phyloP scores from a whole-genome alignment of 106 monocot species.

The Amphibolis antarctica region DNA sequence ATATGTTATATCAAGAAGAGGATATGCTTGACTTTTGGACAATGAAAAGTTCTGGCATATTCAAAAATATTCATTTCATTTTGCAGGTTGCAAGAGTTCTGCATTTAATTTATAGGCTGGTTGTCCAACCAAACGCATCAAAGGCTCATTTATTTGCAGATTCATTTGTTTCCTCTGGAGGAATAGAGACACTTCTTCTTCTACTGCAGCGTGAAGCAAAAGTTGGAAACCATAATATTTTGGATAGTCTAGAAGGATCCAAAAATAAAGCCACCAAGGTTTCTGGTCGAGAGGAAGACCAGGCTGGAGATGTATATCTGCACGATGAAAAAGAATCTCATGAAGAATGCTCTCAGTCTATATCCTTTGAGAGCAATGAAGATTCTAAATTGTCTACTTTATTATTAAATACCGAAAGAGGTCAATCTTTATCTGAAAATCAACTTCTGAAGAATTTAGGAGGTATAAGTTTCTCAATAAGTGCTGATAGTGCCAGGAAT shows the following conservation, averaged over 20 bases:
- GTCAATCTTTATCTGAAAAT: constrained; percentile 33
- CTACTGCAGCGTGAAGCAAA: constrained; percentile 83
- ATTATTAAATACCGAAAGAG: constrained; percentile 31
- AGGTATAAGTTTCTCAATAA: constrained; percentile 73
- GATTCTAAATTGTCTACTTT: constrained; percentile 6
- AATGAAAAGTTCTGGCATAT: constrained; percentile 1
- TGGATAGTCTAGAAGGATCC: constrained; percentile 14
- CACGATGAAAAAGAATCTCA: constrained; percentile 10
- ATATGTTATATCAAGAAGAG: no score
- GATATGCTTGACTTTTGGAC: not conserved
- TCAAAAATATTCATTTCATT: constrained; percentile 8
- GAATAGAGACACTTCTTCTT: constrained; percentile 80
- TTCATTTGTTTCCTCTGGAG: constrained; percentile 75
- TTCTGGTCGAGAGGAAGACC: constrained; percentile 8
- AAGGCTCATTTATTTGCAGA: constrained; percentile 70
- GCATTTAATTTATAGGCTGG: constrained; percentile 84
- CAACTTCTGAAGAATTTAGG: constrained; percentile 53
- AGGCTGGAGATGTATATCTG: constrained; percentile 5
- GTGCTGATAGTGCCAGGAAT: constrained; percentile 68
- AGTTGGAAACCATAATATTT: constrained; percentile 46
- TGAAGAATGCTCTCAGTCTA: constrained; percentile 11
- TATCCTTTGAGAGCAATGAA: constrained; percentile 18
- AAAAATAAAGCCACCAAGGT: constrained; percentile 5
- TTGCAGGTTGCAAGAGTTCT: constrained; percentile 85
- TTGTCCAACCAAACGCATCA: constrained; percentile 79